These are phyloP conservation scores for Trypanosoma lewisi DNA, from an alignment of 208 protist species.

Conservation along the genomic window DNA sequence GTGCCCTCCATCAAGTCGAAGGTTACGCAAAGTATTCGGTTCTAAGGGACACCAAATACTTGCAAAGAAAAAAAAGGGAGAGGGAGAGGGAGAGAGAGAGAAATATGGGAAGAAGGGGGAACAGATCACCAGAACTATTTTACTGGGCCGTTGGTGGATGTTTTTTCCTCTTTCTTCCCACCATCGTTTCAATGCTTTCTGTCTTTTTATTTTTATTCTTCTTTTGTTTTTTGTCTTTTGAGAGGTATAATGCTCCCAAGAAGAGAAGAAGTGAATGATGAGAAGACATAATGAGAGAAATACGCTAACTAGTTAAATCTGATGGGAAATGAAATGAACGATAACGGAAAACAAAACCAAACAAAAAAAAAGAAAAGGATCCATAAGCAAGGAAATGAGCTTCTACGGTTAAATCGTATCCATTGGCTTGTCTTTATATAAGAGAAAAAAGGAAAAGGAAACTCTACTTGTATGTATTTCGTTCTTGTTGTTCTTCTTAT, in stretches of 20 bases:
- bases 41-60: constrained; percentile 7
- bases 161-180: too few relatives aligned
- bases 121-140: background rate
- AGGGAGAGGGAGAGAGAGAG: background rate
- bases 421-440: background rate
- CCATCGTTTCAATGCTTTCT: background rate
- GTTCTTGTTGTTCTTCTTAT: background rate
- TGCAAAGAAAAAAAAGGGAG: background rate
- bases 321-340: background rate
- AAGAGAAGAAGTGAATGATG: background rate
- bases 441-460: too few relatives aligned
- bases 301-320: constrained; percentile 3
- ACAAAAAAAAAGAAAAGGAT: constrained; percentile 7
- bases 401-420: background rate
- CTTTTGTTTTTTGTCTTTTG: background rate
- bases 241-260: background rate
- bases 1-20: constrained; percentile 70
- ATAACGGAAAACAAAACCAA: background rate
- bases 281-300: constrained; percentile 1
- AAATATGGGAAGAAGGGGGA: background rate
- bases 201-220: background rate
- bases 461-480: too few relatives aligned
- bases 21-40: constrained; percentile 52
- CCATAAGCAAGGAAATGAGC: background rate
- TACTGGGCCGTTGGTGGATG: background rate